Evolutionary conservation across 2,329 filamentous ascomycete species (phyloP).

Genomic region (Chaetomiaceae sp.): DNA sequence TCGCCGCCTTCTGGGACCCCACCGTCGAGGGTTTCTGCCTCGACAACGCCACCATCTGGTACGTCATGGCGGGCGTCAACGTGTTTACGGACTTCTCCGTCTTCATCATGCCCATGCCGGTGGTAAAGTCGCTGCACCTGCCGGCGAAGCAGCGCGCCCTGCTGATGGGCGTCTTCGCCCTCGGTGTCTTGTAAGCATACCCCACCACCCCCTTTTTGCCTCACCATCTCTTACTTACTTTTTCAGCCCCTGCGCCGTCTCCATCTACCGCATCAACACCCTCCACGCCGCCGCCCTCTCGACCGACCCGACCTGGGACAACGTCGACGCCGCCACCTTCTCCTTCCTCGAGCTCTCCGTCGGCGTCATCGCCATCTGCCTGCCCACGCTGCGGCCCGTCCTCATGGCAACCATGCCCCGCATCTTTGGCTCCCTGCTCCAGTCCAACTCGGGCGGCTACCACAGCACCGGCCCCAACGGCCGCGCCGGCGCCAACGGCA

Average conservation of each 20-base stretch:
- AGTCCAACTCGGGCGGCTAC: slow-evolving; percentile 3
- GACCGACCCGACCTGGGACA: slow-evolving; percentile 33
- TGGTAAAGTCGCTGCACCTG: slow-evolving; percentile 35
- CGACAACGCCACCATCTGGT: slow-evolving; percentile 24
- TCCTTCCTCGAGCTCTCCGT: slow-evolving; percentile 38
- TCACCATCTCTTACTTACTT: neutral
- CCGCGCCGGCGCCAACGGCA: neutral
- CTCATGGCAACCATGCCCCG: slow-evolving; percentile 22
- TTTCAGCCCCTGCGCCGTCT: slow-evolving; percentile 26
- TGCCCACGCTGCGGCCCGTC: slow-evolving; percentile 36
- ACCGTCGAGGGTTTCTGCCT: slow-evolving; percentile 18
- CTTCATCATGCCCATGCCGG: slow-evolving; percentile 36
- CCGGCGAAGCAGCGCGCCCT: slow-evolving; percentile 22
- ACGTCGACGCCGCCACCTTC: slow-evolving; percentile 34
- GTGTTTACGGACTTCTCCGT: slow-evolving; percentile 35
- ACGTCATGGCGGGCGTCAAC: slow-evolving; percentile 32
- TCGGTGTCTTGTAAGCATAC: slow-evolving; percentile 23
- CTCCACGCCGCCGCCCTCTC: slow-evolving; percentile 28
- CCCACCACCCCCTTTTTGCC: neutral
- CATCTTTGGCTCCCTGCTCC: slow-evolving; percentile 16
- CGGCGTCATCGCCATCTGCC: slow-evolving; percentile 38
- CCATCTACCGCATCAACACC: slow-evolving; percentile 33
- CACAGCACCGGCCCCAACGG: neutral
- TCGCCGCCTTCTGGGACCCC: slow-evolving; percentile 21
- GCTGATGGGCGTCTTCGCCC: slow-evolving; percentile 22